Base-by-base conservation (phyloP, 176 grass and related monocot species). In the Phyllostachys edulis region DNA sequence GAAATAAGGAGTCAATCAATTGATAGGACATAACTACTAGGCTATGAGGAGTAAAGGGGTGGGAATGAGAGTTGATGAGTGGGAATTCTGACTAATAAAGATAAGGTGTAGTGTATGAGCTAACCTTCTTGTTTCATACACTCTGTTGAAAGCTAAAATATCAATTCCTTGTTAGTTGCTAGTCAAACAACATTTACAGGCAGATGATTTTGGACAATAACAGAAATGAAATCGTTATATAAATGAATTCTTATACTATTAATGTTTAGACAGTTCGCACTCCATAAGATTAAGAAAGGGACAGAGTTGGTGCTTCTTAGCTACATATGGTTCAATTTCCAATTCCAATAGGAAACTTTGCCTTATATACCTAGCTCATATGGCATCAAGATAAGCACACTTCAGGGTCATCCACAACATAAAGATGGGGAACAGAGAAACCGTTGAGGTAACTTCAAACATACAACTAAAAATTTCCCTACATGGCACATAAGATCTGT, bases 141-240 rank as follows among this genome's bases (percentile, higher is more conserved):
- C 5, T 78, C 5, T 83, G 67, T 37, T 9, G 57, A 37, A 84
- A 56, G 4, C 23, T 42, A 42, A 80, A 61, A 34, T 11, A 62
- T 67, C 15, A 45, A 59, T 32, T 75, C 32, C 50, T 68, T 80
- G 9, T 21, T 79, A 66, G 17, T 61, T 84, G 9, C 11, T 79
- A 66, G 17, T 68, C 26, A 50, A 67, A 29, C 15, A 59, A 16
- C 2, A 21, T 49, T 3, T 16, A 73, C 37, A 47, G 3, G 38
- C 7, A 72, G 10, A 72, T 37, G 50, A 45, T n/a, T 65, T 84
- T 34, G n/a, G 41, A 34, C 9, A 67, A 82, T n/a, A 56, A 21
- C 44, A 21, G 9, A 59, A 57, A 40, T 9, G 3, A 1, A 24
- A 8, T 34, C 0, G 11, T 55, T 39, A 57, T 14, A 71, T 37